A percentile compares a stretch with the other conserved stretches of the same genome.
These are phyloP conservation scores for Alternaria hordeiaustralica DNA, from an alignment of 2,329 filamentous ascomycete genomes.

Conservation along the genomic window DNA sequence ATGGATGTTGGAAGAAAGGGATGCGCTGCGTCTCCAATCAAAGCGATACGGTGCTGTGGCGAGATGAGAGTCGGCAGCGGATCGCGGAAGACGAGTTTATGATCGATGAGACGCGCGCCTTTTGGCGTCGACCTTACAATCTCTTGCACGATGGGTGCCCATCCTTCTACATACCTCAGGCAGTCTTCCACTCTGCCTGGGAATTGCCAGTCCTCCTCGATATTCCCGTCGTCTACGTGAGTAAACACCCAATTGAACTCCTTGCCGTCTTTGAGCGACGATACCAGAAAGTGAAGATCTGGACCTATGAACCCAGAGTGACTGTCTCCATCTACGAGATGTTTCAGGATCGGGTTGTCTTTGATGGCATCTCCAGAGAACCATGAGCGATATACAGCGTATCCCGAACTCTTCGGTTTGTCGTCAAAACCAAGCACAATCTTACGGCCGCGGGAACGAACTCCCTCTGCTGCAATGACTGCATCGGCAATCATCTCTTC, in stretches of 20 bases:
- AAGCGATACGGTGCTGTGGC: slow-evolving; percentile 54
- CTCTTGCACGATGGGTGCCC: slow-evolving; percentile 39
- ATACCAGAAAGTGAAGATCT: slow-evolving; percentile 47
- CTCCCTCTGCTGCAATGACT: slow-evolving; percentile 61
- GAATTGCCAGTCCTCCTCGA: slow-evolving; percentile 45
- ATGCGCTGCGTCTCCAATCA: slow-evolving; percentile 62
- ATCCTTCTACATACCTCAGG: slow-evolving; percentile 39
- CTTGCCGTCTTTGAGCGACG: slow-evolving; percentile 42
- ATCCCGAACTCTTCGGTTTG: slow-evolving; percentile 60
- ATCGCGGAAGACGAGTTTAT: slow-evolving; percentile 62
- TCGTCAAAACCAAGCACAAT: slow-evolving; percentile 61
- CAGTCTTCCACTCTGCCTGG: slow-evolving; percentile 42
- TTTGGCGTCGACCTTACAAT: slow-evolving; percentile 45
- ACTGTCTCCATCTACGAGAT: slow-evolving; percentile 43
- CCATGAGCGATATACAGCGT: slow-evolving; percentile 61
- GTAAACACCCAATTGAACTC: slow-evolving; percentile 49
- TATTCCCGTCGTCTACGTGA: slow-evolving; percentile 48
- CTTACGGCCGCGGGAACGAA: slow-evolving; percentile 59
- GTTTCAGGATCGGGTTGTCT: slow-evolving; percentile 34
- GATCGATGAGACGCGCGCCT: slow-evolving; percentile 53
- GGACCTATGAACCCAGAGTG: slow-evolving; percentile 44
- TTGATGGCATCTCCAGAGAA: slow-evolving; percentile 37
- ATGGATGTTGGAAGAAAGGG: slow-evolving; percentile 61
- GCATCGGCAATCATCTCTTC: slow-evolving; percentile 56
- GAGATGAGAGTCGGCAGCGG: slow-evolving; percentile 61